Evolutionary conservation across 2,329 filamentous ascomycete species (phyloP).

Genomic region (Metarhizium robertsii): DNA sequence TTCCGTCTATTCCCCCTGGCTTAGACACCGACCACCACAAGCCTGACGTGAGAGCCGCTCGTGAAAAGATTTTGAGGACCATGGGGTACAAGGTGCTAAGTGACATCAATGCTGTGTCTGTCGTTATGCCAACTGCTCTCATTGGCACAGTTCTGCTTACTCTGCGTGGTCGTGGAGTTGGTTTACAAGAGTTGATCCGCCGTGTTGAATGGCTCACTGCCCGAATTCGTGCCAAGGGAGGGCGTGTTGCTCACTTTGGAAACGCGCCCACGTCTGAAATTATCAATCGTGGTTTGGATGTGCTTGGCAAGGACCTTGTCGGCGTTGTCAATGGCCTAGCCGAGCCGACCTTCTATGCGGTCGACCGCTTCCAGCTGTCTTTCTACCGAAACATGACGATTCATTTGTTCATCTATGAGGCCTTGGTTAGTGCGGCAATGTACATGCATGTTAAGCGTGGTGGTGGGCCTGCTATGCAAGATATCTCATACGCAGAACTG

Average conservation of each 20-base stretch:
- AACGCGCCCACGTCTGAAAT: constrained; percentile 70
- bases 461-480: constrained; percentile 72
- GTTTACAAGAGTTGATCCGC: constrained; percentile 73
- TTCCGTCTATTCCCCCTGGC: constrained; percentile 33
- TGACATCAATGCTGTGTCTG: constrained; percentile 91
- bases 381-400: constrained; percentile 99
- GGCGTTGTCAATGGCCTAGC: constrained; percentile 69
- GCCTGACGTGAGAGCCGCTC: constrained; percentile 41
- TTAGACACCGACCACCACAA: constrained; percentile 37
- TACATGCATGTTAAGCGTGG: constrained; percentile 88
- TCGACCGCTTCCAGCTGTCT: constrained; percentile 91
- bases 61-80: constrained; percentile 69
- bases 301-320: constrained; percentile 82
- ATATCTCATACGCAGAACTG: constrained; percentile 66
- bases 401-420: constrained; percentile 90
- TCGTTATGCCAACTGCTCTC: constrained; percentile 95
- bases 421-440: constrained; percentile 80
- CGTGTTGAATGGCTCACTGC: constrained; percentile 85
- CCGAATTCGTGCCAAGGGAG: constrained; percentile 75
- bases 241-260: constrained; percentile 88
- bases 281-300: constrained; percentile 81
- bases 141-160: constrained; percentile 92
- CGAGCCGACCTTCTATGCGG: constrained; percentile 88
- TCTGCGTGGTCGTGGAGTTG: constrained; percentile 82
- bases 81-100: constrained; percentile 87